Base-by-base conservation (phyloP, 208 protist species). In the Leishmania lainsoni region DNA sequence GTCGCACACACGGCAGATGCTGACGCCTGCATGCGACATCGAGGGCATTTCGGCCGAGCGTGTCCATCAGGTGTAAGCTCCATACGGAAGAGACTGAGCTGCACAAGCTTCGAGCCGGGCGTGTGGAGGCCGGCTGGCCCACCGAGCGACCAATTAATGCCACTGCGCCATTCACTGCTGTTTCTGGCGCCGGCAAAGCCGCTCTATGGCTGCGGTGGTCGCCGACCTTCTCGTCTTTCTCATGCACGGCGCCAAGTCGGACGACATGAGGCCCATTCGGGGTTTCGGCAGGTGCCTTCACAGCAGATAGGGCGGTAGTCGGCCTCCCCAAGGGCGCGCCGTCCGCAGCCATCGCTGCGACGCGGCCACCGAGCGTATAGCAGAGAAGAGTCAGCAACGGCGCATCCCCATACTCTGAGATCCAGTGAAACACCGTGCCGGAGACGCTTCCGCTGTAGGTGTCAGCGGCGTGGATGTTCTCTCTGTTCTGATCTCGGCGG, bases 361-460 rank as follows among this genome's bases (percentile, higher is more conserved):
- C 52, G 66, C 52, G 2, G 32, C 66, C 39, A 16, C 39, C 49
- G 22, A 81, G 49, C 17, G 42, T 39, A 35, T 26, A 32, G 12
- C 74, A 22, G 20, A 82, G 48, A 14, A 86, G 59, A 2, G 63
- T 75, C 74, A 83, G 32, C 29, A 83, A 52, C 20, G 56, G 48
- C 5, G 76, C 45, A n/a, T 86, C 77, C 2, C 75, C 75, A 32
- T 75, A 59, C 5, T 58, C 49, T n/a, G 70, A 73, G 9, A 83
- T 70, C 80, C 79, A 81, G 56, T 81, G 77, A 16, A 81, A 26
- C 35, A 80, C 52, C 39, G 80, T 83, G 48, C 76, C 73, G 22
- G 39, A 65, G 39, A 26, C 35, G 39, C 48, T 16, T 6, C 22
- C 12, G 45, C 32, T 8, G 20, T 45, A 12, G 45, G 69, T 12